Evolutionary conservation across 2,329 filamentous ascomycete species (phyloP), one percentile per base, ranked within the genome.

Genomic region (Pseudopyricularia cyperi): DNA sequence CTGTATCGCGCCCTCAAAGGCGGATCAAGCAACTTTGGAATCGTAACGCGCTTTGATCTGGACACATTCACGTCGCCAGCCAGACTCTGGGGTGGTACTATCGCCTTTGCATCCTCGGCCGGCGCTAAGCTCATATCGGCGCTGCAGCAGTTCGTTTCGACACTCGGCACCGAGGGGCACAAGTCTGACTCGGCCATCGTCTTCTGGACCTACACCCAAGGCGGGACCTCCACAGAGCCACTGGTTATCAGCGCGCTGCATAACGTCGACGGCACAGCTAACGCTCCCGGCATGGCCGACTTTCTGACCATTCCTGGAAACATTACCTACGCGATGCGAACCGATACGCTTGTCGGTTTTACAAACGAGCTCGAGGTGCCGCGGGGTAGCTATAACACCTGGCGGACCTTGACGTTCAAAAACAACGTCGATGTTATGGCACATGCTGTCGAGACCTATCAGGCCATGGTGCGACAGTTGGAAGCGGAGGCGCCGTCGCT

Each of bases 21-120:
- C 4, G 71, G 71, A 7, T 61, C 63, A n/a, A 67, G 62, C 57
- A 74, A 73, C 56, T 71, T 71, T 44, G 70, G 69, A 39, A 59
- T 66, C 33, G 58, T 63, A 2, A 61, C 67, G 34, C 53, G 50
- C 32, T 56, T 60, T 53, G 54, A 52, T 44, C 54, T 61, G 51
- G 34, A 46, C 11, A 52, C 55, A 11, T 42, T 61, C 8, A 30
- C 22, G 1, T 8, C 47, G 5, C 55, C 46, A 46, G 46, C 48
- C 19, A 35, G 24, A 1, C 51, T 63, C 4, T 61, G 61, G 60
- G 61, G 57, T n/a, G 58, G 58, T 19, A 55, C 57, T 56, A 54
- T 57, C 2, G 39, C 59, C 6, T 54, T 53, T n/a, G 51, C 52
- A 8, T 53, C 39, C 39, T 30, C 47, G 22, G 30, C 19, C 30